Conservation (phyloP, 371 early-diverging fungal genomes). For the Catenaria anguillulae region DNA sequence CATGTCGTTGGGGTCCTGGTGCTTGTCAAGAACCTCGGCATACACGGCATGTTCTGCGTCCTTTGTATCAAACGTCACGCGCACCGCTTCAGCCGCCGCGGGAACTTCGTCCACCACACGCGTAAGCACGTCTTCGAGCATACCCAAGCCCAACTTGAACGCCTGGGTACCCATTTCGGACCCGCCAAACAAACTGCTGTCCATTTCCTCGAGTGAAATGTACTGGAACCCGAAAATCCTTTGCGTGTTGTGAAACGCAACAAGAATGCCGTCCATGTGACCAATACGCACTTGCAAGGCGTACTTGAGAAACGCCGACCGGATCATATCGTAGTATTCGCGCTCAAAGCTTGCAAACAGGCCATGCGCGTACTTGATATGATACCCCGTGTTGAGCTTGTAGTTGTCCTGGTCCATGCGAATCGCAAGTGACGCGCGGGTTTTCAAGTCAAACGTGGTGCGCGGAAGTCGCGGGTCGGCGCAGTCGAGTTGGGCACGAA, state of each 20-base stretch:
- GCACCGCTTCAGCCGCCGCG: slow-evolving; percentile 18
- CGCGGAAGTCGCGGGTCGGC: slow-evolving; percentile 54
- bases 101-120: slow-evolving; percentile 43
- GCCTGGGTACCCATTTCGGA: slow-evolving; percentile 50
- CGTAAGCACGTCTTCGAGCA: slow-evolving; percentile 50
- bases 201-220: slow-evolving; percentile 72
- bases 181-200: slow-evolving; percentile 61
- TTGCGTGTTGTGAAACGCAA: slow-evolving; percentile 82
- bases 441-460: slow-evolving; percentile 82
- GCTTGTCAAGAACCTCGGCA: neutral
- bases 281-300: slow-evolving; percentile 87
- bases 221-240: slow-evolving; percentile 92
- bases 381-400: slow-evolving; percentile 19
- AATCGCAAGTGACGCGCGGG: slow-evolving; percentile 70
- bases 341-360: slow-evolving; percentile 68
- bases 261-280: slow-evolving; percentile 90
- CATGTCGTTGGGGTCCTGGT: neutral
- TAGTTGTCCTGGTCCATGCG: slow-evolving; percentile 68
- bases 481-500: slow-evolving; percentile 88
- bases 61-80: neutral
- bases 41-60: neutral
- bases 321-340: slow-evolving; percentile 87
- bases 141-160: slow-evolving; percentile 42
- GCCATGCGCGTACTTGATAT: slow-evolving; percentile 31
- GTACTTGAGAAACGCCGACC: slow-evolving; percentile 75